phyloP scores from a whole-genome alignment of 768 basidiomycete genomes.

The Suillus bovinus region DNA sequence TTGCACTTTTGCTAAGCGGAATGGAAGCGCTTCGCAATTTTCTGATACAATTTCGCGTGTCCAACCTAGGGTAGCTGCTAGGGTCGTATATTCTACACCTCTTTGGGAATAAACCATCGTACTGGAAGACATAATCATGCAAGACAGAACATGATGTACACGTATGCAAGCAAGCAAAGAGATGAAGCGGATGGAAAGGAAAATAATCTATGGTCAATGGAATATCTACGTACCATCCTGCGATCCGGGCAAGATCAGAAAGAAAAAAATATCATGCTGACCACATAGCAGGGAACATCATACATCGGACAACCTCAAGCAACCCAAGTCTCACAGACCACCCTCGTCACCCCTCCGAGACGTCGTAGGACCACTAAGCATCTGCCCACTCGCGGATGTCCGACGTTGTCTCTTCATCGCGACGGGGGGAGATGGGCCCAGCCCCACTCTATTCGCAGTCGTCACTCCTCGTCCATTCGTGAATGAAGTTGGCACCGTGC shows the following conservation, averaged over 20 bases:
- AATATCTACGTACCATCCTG: slow-evolving; percentile 35
- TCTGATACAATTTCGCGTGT: slow-evolving; percentile 8
- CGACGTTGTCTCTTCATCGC: slow-evolving; percentile 82
- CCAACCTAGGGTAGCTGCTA: slow-evolving; percentile 7
- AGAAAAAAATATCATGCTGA: slow-evolving; percentile 28
- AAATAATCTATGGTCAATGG: slow-evolving; percentile 34
- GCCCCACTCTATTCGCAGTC: slow-evolving; percentile 25
- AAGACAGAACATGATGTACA: slow-evolving; percentile 20
- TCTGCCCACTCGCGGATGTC: slow-evolving; percentile 60
- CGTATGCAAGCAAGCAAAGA: slow-evolving; percentile 17
- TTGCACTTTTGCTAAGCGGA: background rate
- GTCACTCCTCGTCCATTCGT: slow-evolving; percentile 42
- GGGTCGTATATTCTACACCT: slow-evolving; percentile 28
- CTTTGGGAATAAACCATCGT: slow-evolving; percentile 31
- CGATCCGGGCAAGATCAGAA: slow-evolving; percentile 30
- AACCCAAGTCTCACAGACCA: slow-evolving; percentile 7
- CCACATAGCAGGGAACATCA: slow-evolving; percentile 16
- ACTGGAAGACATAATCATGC: slow-evolving; percentile 27
- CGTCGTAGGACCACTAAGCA: slow-evolving; percentile 33
- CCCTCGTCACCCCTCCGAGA: slow-evolving; percentile 31
- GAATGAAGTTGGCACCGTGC: slow-evolving; percentile 50
- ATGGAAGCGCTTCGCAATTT: background rate
- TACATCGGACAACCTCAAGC: background rate
- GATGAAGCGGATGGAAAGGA: slow-evolving; percentile 15
- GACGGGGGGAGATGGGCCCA: slow-evolving; percentile 23